Evolutionary conservation across 345 rosid species (phyloP).

Genomic region (Bruguiera sexangula): DNA sequence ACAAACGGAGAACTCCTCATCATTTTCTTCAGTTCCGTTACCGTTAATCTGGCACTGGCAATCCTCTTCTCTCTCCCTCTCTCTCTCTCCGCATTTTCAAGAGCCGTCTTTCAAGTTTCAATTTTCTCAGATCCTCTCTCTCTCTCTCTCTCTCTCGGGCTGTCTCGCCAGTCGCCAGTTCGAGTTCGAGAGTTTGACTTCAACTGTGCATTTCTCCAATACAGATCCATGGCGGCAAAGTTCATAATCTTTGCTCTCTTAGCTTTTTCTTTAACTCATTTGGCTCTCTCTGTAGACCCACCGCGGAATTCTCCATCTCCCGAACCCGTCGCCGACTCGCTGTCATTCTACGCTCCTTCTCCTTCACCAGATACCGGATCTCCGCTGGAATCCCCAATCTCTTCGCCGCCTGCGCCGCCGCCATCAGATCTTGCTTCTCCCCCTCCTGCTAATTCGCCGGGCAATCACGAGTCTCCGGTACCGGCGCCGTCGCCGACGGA

Average conservation of each 20-base stretch:
- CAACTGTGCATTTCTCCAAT: not conserved
- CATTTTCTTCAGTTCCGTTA: no score
- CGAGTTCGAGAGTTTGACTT: no score
- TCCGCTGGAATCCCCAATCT: slow-evolving; percentile 18
- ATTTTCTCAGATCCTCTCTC: not conserved
- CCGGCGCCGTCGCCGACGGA: slow-evolving; percentile 20
- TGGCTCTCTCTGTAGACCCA: slow-evolving; percentile 18
- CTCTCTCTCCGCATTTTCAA: not conserved
- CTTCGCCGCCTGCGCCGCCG: slow-evolving; percentile 29
- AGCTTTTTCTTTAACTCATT: not conserved
- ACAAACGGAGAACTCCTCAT: no score
- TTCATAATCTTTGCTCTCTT: not conserved
- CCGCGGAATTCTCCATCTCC: slow-evolving; percentile 15
- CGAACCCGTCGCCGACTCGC: not conserved
- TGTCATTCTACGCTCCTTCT: slow-evolving; percentile 18
- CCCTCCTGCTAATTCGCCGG: slow-evolving; percentile 5
- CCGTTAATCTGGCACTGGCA: no score
- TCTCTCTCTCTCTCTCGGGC: not conserved
- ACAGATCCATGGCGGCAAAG: slow-evolving; percentile 8
- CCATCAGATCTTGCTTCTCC: slow-evolving; percentile 32
- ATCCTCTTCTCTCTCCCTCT: no score
- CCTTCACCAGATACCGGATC: slow-evolving; percentile 18
- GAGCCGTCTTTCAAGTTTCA: not conserved
- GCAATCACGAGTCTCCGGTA: slow-evolving; percentile 5
- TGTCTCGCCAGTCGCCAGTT: not conserved